Conservation (phyloP, 805 yeast species). For the Saturnispora halmiae region DNA sequence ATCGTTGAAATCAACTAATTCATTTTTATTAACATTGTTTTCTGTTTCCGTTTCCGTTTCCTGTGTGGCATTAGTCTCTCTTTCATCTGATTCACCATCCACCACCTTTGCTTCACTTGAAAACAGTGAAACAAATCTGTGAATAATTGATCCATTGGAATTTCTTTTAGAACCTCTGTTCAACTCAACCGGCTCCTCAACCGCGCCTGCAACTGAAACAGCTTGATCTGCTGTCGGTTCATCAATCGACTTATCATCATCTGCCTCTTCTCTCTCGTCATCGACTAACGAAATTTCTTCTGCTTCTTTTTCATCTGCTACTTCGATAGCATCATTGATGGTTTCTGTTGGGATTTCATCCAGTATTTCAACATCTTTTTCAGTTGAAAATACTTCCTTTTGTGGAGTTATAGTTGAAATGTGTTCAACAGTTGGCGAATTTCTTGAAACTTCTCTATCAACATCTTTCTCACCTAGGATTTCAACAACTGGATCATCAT, state of each 20-base stretch:
- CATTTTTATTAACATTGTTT: neutral
- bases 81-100: neutral
- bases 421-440: too few species aligned
- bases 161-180: neutral
- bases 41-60: neutral
- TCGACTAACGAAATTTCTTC: neutral
- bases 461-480: too few species aligned
- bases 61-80: neutral
- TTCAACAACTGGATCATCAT: neutral
- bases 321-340: neutral
- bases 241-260: neutral
- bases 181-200: neutral
- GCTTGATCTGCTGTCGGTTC: neutral
- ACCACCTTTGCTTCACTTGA: neutral
- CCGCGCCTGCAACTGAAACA: neutral
- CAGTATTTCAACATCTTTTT: neutral
- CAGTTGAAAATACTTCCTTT: too few species aligned
- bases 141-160: slow-evolving; percentile 1
- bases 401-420: too few species aligned
- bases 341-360: slow-evolving; percentile 1
- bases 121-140: slow-evolving; percentile 1
- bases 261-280: slow-evolving; percentile 2
- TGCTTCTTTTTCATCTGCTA: slow-evolving; percentile 6
- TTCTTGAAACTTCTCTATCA: too few species aligned
- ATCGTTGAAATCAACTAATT: neutral